Base-by-base conservation (phyloP, 129 eudicot genomes). In the Flaveria bidentis region DNA sequence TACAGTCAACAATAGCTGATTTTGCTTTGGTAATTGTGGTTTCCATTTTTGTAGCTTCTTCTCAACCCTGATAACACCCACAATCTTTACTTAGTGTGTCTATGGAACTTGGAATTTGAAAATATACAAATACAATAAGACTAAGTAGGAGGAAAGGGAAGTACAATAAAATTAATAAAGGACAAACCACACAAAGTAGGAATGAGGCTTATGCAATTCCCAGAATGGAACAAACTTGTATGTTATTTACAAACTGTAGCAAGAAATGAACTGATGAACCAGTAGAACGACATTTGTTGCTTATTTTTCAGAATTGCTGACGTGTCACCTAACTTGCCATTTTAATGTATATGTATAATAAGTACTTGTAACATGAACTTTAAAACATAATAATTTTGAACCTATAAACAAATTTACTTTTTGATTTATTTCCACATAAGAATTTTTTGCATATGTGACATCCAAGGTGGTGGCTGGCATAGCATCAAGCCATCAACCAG, bases 11-110 rank as follows among this genome's bases (percentile, higher is more conserved):
- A 25, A 75, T 83, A 53, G 80, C 69, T 70, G 90, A 78, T 78
- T 91, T 95, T 44, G 97, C 97, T 89, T 76, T 87, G 13, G 85
- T 84, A 69, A 91, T 87, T 44, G 77, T 78, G 72, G 82, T 80
- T 79, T 91, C 94, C 97, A 91, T 95, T 83, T 95, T 13, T 13
- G 76, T 65, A 91, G 78, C 86, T 86, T 95, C 82, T 76, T 85
- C 56, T 74, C 86, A 67, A 78, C 85, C 90, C 99, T 95, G 84
- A 75, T 53, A 52, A 45, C 67, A 77, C 68, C 53, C 70, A 65
- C 14, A 58, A 58, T 51, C 18, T 58, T 39, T 16, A 30, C 12
- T 49, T 39, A 53, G 39, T 73, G 49, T 2, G 15, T 53, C 44
- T 7, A 63, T 47, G 41, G 5, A 58, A 58, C 2, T 23, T 23